Evolutionary conservation across 768 basidiomycete genomes (phyloP).

Genomic region (Inosperma sp.): DNA sequence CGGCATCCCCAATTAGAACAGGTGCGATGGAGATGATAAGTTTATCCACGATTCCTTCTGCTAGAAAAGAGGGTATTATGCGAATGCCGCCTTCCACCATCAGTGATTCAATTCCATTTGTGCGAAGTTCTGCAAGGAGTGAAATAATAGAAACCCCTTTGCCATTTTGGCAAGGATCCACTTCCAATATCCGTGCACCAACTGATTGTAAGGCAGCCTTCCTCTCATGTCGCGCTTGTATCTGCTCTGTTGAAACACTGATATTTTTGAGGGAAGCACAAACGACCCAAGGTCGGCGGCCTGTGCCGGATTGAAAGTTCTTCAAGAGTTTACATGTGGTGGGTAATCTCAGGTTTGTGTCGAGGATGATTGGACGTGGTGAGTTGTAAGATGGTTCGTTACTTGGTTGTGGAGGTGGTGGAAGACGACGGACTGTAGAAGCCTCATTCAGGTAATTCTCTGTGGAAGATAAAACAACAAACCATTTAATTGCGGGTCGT

Average conservation of each 20-base stretch:
- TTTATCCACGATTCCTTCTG: slow-evolving; percentile 51
- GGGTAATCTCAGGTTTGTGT: slow-evolving; percentile 64
- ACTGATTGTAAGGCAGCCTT: slow-evolving; percentile 48
- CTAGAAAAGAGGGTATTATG: slow-evolving; percentile 73
- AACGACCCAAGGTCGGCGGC: slow-evolving; percentile 72
- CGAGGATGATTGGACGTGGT: slow-evolving; percentile 85
- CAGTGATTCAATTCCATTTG: slow-evolving; percentile 59
- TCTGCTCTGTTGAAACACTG: neutral
- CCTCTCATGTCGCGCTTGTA: too few species aligned
- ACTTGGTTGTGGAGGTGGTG: slow-evolving; percentile 35
- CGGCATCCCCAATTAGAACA: slow-evolving; percentile 62
- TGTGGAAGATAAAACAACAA: slow-evolving; percentile 2
- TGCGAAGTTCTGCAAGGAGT: slow-evolving; percentile 50
- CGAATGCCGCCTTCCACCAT: slow-evolving; percentile 97
- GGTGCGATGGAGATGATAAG: slow-evolving; percentile 87
- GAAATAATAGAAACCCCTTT: slow-evolving; percentile 31
- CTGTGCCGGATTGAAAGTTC: slow-evolving; percentile 56
- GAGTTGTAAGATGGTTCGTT: slow-evolving; percentile 37
- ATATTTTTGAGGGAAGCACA: too few species aligned
- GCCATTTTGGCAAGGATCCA: slow-evolving; percentile 40
- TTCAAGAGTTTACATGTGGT: slow-evolving; percentile 63
- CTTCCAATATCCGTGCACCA: slow-evolving; percentile 62
- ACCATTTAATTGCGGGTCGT: slow-evolving; percentile 95
- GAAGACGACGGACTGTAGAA: slow-evolving; percentile 51
- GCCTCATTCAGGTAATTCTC: neutral